Conservation (phyloP, 768 basidiomycete species). For the Melanogaster broomeanus region DNA sequence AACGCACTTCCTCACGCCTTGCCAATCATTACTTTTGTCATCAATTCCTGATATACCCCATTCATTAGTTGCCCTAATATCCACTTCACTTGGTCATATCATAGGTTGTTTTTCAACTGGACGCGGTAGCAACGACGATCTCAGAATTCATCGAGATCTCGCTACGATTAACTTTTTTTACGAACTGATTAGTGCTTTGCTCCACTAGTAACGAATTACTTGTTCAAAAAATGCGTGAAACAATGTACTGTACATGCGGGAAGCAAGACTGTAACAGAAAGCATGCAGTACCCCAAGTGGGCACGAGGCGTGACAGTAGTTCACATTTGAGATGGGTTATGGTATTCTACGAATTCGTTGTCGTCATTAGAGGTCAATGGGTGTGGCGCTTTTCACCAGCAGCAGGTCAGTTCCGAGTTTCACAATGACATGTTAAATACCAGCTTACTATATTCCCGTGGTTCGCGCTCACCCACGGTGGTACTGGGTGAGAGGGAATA, state of each 20-base stretch:
- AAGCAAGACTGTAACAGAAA: neutral
- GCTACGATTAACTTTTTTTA: constrained; percentile 28
- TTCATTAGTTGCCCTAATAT: constrained; percentile 37
- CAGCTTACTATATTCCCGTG: neutral
- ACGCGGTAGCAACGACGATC: constrained; percentile 29
- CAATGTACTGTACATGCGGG: neutral
- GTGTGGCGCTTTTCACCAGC: neutral
- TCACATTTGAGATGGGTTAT: too few relatives aligned
- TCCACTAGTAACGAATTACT: constrained; percentile 22
- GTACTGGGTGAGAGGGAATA: neutral
- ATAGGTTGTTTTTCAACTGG: constrained; percentile 27
- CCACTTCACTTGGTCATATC: constrained; percentile 35
- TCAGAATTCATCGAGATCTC: constrained; percentile 19
- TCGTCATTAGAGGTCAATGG: neutral
- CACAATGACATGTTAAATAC: neutral
- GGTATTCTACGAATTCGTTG: too few relatives aligned
- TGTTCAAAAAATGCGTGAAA: constrained; percentile 16
- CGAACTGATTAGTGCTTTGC: constrained; percentile 34
- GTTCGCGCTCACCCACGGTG: neutral
- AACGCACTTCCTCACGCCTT: constrained; percentile 29
- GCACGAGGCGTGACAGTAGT: neutral
- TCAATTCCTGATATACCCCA: constrained; percentile 39
- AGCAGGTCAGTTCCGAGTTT: neutral
- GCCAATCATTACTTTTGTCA: constrained; percentile 37
- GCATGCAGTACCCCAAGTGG: neutral